Evolutionary conservation across 352 stramenopile genomes (phyloP).

Genomic region (Phytophthora litchii): DNA sequence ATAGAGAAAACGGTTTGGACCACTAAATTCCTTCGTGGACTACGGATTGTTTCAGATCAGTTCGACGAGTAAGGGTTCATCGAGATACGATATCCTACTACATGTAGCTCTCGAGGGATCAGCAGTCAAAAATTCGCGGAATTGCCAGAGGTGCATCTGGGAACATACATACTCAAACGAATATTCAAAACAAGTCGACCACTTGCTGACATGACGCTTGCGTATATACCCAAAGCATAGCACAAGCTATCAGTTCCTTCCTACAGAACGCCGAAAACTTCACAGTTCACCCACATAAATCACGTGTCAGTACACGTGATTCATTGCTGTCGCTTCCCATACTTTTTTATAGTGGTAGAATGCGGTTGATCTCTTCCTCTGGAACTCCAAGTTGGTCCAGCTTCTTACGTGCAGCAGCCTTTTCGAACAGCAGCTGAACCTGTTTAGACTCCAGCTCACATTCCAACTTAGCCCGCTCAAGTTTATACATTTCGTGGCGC

Average conservation of each 20-base stretch:
- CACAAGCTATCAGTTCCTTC: background rate
- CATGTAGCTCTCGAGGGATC: no score
- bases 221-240: no score
- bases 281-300: background rate
- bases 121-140: no score
- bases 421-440: conserved; percentile 53
- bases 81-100: no score
- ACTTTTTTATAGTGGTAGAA: conserved; percentile 40
- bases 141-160: no score
- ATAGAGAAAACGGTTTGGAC: conserved; percentile 6
- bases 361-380: conserved; percentile 43
- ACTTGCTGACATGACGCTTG: no score
- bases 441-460: conserved; percentile 39
- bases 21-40: no score
- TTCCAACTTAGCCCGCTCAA: conserved; percentile 35
- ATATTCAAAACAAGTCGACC: no score
- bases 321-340: background rate
- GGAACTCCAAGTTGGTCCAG: conserved; percentile 52
- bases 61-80: no score
- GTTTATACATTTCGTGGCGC: conserved; percentile 28
- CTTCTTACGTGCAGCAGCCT: conserved; percentile 50
- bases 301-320: background rate
- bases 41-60: no score
- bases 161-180: no score
- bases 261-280: background rate